phyloP scores from a whole-genome alignment of 1,284 basidiomycete genomes.

The Anthracocystis walkeri region DNA sequence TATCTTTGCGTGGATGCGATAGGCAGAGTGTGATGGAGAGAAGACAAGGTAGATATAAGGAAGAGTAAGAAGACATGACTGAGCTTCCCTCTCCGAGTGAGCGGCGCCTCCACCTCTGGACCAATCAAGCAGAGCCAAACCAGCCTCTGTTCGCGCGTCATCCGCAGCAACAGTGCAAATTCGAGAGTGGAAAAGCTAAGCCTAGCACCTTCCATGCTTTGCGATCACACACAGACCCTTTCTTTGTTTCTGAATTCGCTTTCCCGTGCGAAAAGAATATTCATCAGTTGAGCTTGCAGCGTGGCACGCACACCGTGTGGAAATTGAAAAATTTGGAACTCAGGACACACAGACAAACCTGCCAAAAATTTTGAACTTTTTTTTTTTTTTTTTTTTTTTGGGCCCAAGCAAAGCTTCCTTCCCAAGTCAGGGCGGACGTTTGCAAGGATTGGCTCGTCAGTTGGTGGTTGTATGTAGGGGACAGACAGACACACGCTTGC shows the following conservation, averaged over 20 bases:
- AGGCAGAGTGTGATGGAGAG: too few species aligned
- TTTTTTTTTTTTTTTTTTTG: too few species aligned
- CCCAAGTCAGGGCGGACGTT: too few species aligned
- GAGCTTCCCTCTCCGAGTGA: too few species aligned
- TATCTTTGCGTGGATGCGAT: too few species aligned
- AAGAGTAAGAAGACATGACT: too few species aligned
- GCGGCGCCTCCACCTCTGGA: constrained; percentile 10
- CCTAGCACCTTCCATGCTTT: constrained; percentile 29
- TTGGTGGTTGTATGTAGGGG: too few species aligned
- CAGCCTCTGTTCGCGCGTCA: constrained; percentile 12
- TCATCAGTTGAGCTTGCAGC: not conserved
- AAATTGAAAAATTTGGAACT: not conserved
- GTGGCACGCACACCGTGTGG: too few species aligned
- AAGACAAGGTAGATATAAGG: too few species aligned
- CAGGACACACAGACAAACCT: too few species aligned
- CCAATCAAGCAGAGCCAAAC: constrained; percentile 15
- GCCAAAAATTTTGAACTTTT: constrained; percentile 2
- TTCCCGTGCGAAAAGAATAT: constrained; percentile 11
- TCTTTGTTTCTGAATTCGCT: not conserved
- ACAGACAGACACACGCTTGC: not conserved
- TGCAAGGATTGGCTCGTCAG: too few species aligned
- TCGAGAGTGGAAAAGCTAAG: not conserved
- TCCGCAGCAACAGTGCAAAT: not conserved
- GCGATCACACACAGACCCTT: constrained; percentile 24
- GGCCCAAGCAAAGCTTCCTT: too few species aligned